These are phyloP conservation scores for Umbelopsis sp. DNA, from an alignment of 192 early-diverging fungal genomes.

Conservation along the genomic window DNA sequence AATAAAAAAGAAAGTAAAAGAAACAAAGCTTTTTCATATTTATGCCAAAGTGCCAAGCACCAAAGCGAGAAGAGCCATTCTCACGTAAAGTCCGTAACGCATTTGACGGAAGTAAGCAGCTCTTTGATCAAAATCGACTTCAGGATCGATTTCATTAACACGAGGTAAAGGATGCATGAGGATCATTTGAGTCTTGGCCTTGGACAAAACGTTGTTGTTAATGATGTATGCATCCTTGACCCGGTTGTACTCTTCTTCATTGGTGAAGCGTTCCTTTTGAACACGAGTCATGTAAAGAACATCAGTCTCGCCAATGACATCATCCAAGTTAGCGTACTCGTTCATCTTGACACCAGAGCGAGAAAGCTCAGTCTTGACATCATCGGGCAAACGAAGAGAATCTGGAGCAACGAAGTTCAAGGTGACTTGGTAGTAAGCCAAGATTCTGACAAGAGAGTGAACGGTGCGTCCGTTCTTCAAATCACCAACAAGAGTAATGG, in stretches of 20 bases:
- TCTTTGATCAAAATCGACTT: constrained; percentile 97
- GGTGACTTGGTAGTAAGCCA: constrained; percentile 91
- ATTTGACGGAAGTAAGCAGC: constrained; percentile 99
- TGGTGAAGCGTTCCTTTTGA: constrained; percentile 92
- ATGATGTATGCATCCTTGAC: constrained; percentile 81
- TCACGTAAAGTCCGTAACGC: constrained; percentile 95
- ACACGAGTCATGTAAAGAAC: constrained; percentile 97
- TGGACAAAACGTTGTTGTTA: constrained; percentile 82
- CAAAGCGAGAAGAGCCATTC: constrained; percentile 95
- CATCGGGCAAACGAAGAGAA: constrained; percentile 83
- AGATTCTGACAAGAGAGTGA: constrained; percentile 89
- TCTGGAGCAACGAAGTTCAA: constrained; percentile 90
- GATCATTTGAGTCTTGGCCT: constrained; percentile 95
- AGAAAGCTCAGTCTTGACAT: constrained; percentile 71
- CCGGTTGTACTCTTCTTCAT: constrained; percentile 76
- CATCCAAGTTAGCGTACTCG: constrained; percentile 73
- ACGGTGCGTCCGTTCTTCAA: constrained; percentile 98
- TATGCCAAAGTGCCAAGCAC: constrained; percentile 55
- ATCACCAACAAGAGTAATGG: constrained; percentile 94
- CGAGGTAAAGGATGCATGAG: constrained; percentile 98
- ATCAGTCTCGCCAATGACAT: constrained; percentile 85
- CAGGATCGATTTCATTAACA: constrained; percentile 92
- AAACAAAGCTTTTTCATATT: not conserved
- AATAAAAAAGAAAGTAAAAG: constrained; percentile 4
- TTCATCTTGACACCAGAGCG: constrained; percentile 62